These are phyloP conservation scores for Sphaceloma murrayae DNA, from an alignment of 2,329 filamentous ascomycete species.

Conservation along the genomic window DNA sequence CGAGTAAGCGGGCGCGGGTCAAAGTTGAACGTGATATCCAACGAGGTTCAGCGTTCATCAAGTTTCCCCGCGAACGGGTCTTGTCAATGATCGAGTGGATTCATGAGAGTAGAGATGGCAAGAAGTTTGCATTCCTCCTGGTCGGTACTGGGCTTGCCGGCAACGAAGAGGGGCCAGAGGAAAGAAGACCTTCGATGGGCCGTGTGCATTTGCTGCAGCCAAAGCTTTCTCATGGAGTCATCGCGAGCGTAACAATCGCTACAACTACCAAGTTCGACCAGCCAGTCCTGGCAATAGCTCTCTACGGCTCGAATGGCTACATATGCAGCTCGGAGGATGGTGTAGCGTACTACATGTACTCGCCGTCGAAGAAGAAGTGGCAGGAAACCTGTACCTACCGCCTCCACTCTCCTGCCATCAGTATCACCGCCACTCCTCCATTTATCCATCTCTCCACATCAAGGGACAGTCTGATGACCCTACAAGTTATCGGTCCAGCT, in stretches of 20 bases:
- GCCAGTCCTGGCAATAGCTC: conserved; percentile 49
- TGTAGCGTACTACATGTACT: conserved; percentile 36
- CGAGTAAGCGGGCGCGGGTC: not conserved
- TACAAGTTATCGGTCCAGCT: conserved; percentile 28
- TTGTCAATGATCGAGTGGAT: conserved; percentile 56
- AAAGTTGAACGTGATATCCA: not conserved
- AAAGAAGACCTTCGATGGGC: conserved; percentile 31
- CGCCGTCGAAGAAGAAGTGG: conserved; percentile 22
- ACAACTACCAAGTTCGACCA: conserved; percentile 39
- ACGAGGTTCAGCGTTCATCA: not conserved
- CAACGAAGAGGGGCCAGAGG: not conserved
- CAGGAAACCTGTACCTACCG: conserved; percentile 24
- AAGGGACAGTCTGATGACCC: conserved; percentile 44
- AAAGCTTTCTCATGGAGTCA: conserved; percentile 32
- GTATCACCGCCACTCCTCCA: conserved; percentile 38
- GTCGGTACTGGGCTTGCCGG: conserved; percentile 42
- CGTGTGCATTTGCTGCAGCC: conserved; percentile 35
- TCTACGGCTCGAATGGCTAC: conserved; percentile 48
- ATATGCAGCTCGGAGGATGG: conserved; percentile 37
- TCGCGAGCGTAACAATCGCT: conserved; percentile 42
- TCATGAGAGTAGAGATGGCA: conserved; percentile 32
- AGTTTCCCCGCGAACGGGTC: conserved; percentile 45
- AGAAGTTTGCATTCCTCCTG: conserved; percentile 53
- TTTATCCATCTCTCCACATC: conserved; percentile 47
- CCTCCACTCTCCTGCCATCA: conserved; percentile 34